phyloP scores from a whole-genome alignment of 805 yeast species.

The Kockiozyma suomiensis region DNA sequence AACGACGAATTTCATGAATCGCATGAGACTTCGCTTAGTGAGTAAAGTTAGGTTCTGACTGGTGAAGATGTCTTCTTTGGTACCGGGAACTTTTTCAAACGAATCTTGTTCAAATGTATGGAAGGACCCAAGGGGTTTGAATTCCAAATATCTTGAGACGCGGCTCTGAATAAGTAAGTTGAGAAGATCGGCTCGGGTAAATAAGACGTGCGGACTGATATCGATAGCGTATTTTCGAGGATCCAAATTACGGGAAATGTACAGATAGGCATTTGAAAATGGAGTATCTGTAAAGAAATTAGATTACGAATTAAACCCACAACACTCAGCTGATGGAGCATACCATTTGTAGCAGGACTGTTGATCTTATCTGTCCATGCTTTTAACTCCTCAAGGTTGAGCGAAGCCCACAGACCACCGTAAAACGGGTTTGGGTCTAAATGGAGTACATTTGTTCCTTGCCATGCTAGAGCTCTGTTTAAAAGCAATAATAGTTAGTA shows the following conservation, averaged over 20 bases:
- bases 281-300: conserved; percentile 13
- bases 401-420: conserved; percentile 85
- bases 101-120: conserved; percentile 93
- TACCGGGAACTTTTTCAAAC: conserved; percentile 80
- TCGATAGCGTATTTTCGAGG: conserved; percentile 86
- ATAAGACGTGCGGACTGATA: conserved; percentile 80
- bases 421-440: conserved; percentile 82
- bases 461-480: conserved; percentile 85
- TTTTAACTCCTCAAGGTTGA: conserved; percentile 82
- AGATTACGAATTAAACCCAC: neutral
- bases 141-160: conserved; percentile 88
- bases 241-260: conserved; percentile 68
- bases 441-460: conserved; percentile 92
- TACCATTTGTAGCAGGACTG: conserved; percentile 29
- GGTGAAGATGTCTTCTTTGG: conserved; percentile 92
- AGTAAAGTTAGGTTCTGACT: conserved; percentile 74
- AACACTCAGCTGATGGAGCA: conserved; percentile 5
- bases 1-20: conserved; percentile 83
- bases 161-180: conserved; percentile 77
- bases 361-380: conserved; percentile 77
- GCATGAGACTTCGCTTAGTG: conserved; percentile 85
- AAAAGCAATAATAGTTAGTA: neutral
- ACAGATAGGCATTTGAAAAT: conserved; percentile 72
- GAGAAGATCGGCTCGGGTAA: conserved; percentile 86
- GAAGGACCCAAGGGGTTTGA: conserved; percentile 82